Evolutionary conservation across 139 green algal species (phyloP).

Genomic region (Volvox africanus): DNA sequence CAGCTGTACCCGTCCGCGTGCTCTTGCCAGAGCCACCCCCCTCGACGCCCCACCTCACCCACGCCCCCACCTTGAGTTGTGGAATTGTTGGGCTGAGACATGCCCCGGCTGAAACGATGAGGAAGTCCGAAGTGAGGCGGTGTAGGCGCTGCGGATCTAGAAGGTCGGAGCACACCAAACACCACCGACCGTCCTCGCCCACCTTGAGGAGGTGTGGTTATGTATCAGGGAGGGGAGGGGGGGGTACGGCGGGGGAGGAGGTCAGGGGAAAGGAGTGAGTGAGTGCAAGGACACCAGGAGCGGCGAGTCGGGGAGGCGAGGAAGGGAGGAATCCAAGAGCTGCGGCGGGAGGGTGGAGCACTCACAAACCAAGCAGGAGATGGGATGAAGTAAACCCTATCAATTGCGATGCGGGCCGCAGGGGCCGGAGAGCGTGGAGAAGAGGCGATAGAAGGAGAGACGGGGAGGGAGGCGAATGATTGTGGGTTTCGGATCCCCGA

Average conservation of each 20-base stretch:
- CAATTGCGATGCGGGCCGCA: too few relatives aligned
- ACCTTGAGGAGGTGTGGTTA: not conserved
- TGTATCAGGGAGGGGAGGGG: not conserved
- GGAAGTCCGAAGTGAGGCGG: slow-evolving; percentile 36
- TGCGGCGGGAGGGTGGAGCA: too few relatives aligned
- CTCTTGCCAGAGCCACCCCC: not conserved
- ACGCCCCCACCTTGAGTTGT: slow-evolving; percentile 13
- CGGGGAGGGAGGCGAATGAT: too few relatives aligned
- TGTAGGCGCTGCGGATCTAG: slow-evolving; percentile 45
- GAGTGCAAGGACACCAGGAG: not conserved
- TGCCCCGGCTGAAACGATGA: slow-evolving; percentile 19
- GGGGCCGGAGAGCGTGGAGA: too few relatives aligned
- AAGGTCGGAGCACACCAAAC: slow-evolving; percentile 29
- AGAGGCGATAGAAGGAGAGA: too few relatives aligned
- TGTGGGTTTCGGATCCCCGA: too few relatives aligned
- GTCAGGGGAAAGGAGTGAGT: not conserved
- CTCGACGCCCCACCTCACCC: not conserved
- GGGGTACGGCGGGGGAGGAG: too few relatives aligned
- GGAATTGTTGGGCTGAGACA: slow-evolving; percentile 20
- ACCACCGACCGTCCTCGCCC: slow-evolving; percentile 26
- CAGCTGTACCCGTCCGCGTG: too few relatives aligned
- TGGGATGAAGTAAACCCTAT: too few relatives aligned
- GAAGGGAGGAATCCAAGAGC: too few relatives aligned
- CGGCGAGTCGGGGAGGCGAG: not conserved
- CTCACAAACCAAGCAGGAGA: too few relatives aligned